Base-by-base conservation (phyloP, 2,329 filamentous ascomycete genomes). In the Ceratocystis huliohia region DNA sequence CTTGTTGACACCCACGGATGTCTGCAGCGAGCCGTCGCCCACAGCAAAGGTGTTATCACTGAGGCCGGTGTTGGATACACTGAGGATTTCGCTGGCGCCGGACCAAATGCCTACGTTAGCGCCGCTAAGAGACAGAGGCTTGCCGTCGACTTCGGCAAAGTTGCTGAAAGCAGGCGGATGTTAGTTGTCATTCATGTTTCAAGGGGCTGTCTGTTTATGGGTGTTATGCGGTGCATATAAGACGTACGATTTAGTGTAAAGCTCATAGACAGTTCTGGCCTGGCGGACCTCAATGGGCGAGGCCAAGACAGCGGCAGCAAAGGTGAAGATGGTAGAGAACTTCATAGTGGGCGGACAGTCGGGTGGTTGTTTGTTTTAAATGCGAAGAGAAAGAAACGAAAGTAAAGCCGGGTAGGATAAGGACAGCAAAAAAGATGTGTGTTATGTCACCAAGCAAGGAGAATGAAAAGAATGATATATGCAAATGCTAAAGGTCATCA, bases 181-280 rank as follows among this genome's bases (percentile, higher is more conserved):
- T 63, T 63, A 63, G 10, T 48, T n/a, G 5, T 1, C 20, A 48
- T 63, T 17, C 61, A 22, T 41, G 30, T 17, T 41, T 41, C 3
- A 45, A 7, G 28, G 17, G 20, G 30, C 48, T n/a, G 8, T 44
- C 1, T 0, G 33, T 17, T 2, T 28, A 44, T 50, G n/a, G 2
- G n/a, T 5, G 8, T 20, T 33, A 20, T 50, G 8, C 37, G 30
- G 20, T 63, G 3, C 4, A 5, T 8, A 13, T 10, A 22, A n/a
- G n/a, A 57, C 65, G 17, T 67, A 67, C 65, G 61, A 64, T 17
- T 57, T 63, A 41, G 53, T 59, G 48, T 57, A 64, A 8, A 67
- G 61, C 41, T 64, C 30, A 41, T 57, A 67, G 50, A 61, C 37
- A 61, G 25, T 41, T 8, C 20, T 28, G 30, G 37, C 10, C 10